Base-by-base conservation (phyloP, 148 eudicot genomes). In the Rhododendron ovatum region DNA sequence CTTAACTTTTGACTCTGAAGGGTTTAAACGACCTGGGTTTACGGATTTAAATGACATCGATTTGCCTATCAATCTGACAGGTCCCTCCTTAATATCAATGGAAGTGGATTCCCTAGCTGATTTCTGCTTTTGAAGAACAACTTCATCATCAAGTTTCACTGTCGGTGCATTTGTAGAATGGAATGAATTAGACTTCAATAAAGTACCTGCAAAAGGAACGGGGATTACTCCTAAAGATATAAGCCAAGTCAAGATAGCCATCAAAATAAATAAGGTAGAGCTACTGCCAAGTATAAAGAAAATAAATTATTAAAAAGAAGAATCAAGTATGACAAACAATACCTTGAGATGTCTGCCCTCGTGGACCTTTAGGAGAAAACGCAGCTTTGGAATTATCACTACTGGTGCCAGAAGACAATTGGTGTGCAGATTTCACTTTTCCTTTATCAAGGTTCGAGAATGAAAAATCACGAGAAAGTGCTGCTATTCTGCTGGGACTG, bases 111-210 rank as follows among this genome's bases (percentile, higher is more conserved):
- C 94, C 83, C 87, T 89, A 24, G 89, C 88, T 78, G 91, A 92
- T 85, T 89, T 95, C 87, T 89, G 92, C 91, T 92, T 94, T 90
- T 90, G 98, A 90, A 82, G 89, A 90, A 89, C 85, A 88, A 79
- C 88, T 89, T 95, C 95, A 84, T 92, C 94, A 20, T 88, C 90
- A 86, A 91, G 90, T 89, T 92, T 91, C 80, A 90, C 90, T 89
- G 90, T 93, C 86, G 90, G 92, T 82, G 90, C 87, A 89, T 87
- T 91, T 81, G 93, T 78, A 10, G 92, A 88, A 86, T 88, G 87
- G 89, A 96, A 95, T 61, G 99, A 95, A 89, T 90, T 92, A 51
- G 99, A 95, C 92, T 94, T 96, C 13, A 87, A 65, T 77, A 93
- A 89, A 86, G 90, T 85, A 89, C 98, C 99, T 96, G 94, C 43